Conservation (phyloP, 192 early-diverging fungal genomes). For the Lobosporangium transversale region DNA sequence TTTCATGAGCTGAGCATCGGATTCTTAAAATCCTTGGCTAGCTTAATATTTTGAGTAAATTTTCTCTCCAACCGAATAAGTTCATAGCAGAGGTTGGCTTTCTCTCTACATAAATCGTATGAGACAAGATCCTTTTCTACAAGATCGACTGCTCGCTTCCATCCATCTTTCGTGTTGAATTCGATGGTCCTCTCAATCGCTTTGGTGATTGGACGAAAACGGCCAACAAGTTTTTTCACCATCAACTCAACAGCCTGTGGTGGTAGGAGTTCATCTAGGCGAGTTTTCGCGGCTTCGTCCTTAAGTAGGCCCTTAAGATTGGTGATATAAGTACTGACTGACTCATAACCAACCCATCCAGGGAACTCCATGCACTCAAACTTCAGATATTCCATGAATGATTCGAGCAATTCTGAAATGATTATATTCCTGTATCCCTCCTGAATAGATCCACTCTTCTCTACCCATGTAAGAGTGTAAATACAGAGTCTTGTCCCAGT, state of each 20-base stretch:
- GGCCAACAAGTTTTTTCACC: neutral
- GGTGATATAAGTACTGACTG: neutral
- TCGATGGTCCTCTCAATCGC: conserved; percentile 1
- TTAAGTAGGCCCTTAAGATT: conserved; percentile 29
- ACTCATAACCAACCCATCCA: neutral
- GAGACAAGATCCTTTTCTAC: neutral
- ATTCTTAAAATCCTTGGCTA: neutral
- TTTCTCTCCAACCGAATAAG: neutral
- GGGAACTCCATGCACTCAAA: conserved; percentile 4
- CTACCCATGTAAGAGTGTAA: conserved; percentile 24
- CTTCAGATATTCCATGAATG: too few relatives aligned
- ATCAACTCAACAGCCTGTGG: neutral
- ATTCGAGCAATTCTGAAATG: conserved; percentile 5
- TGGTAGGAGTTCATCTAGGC: neutral
- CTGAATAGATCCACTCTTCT: conserved; percentile 19
- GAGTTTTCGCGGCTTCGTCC: conserved; percentile 7
- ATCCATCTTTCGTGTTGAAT: neutral
- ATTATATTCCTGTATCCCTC: conserved; percentile 10
- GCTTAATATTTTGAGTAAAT: neutral
- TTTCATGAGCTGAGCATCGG: too few relatives aligned
- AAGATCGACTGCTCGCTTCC: neutral
- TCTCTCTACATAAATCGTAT: neutral
- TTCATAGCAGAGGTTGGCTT: neutral
- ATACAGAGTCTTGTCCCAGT: conserved; percentile 34
- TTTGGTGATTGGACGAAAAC: neutral